Evolutionary conservation across 352 stramenopile species (phyloP).

Genomic region (Pythium aquatile): DNA sequence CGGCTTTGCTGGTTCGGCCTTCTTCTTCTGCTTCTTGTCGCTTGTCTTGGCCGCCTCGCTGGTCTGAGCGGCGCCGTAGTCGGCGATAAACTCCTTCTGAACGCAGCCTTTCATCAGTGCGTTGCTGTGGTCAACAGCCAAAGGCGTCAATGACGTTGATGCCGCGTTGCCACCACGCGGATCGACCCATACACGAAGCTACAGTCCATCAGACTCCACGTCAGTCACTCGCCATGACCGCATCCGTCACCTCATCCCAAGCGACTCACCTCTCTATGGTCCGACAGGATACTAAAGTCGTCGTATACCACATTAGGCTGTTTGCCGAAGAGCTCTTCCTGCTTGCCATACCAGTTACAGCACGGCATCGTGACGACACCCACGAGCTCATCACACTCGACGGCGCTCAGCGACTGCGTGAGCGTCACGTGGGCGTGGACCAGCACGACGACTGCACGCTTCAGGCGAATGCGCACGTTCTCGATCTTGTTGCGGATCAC

Average conservation of each 20-base stretch:
- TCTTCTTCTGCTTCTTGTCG: constrained; percentile 6
- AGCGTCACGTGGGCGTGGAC: constrained; percentile 83
- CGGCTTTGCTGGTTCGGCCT: neutral
- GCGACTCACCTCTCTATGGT: constrained; percentile 62
- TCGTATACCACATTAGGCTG: constrained; percentile 74
- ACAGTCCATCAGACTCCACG: constrained; percentile 2
- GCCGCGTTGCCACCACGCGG: constrained; percentile 20
- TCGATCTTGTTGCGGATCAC: constrained; percentile 84
- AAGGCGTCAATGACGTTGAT: constrained; percentile 7
- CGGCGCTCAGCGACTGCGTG: constrained; percentile 58
- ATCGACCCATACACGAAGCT: constrained; percentile 38
- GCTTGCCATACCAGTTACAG: constrained; percentile 82
- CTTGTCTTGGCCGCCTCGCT: neutral
- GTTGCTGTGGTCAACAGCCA: constrained; percentile 20
- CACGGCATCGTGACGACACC: constrained; percentile 75
- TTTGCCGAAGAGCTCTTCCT: constrained; percentile 54
- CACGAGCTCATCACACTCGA: constrained; percentile 57
- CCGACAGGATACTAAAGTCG: constrained; percentile 79
- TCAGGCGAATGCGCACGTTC: constrained; percentile 65
- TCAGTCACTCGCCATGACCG: neutral
- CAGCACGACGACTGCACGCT: constrained; percentile 60
- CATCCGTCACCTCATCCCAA: neutral
- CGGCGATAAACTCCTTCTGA: constrained; percentile 30
- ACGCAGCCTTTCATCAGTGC: constrained; percentile 55
- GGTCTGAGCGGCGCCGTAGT: constrained; percentile 2